A percentile compares a stretch with the other conserved stretches of the same genome.
These are phyloP conservation scores for Ganoderma resinaceum DNA, from an alignment of 1,284 basidiomycete genomes.

Conservation along the genomic window DNA sequence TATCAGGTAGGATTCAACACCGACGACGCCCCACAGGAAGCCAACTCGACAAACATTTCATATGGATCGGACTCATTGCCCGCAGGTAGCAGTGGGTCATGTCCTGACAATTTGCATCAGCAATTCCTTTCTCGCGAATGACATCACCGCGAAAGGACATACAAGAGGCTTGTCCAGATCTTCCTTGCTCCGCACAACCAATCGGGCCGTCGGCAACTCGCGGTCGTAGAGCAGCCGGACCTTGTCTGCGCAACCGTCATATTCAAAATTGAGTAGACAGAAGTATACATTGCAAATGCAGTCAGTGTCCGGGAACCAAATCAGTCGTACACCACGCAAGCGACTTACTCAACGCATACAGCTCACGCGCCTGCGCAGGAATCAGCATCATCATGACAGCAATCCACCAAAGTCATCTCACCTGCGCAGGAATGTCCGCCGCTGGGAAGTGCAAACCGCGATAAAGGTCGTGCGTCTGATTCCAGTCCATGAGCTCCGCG, in stretches of 20 bases:
- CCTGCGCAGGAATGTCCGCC: slow-evolving; percentile 64
- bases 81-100: slow-evolving; percentile 91
- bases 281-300: background rate
- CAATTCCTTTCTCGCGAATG: background rate
- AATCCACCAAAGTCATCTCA: slow-evolving; percentile 32
- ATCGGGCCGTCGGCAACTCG: slow-evolving; percentile 77
- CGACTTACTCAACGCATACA: slow-evolving; percentile 41
- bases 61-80: slow-evolving; percentile 91
- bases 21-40: background rate
- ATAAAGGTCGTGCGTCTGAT: slow-evolving; percentile 81
- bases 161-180: slow-evolving; percentile 80
- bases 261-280: background rate
- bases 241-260: slow-evolving; percentile 64
- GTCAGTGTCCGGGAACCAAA: background rate
- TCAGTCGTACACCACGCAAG: background rate
- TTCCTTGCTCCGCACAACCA: slow-evolving; percentile 71
- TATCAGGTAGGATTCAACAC: slow-evolving; percentile 35
- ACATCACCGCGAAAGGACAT: slow-evolving; percentile 42
- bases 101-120: slow-evolving; percentile 50
- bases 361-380: slow-evolving; percentile 34
- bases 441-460: slow-evolving; percentile 77
- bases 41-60: slow-evolving; percentile 67
- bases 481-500: slow-evolving; percentile 87
- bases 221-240: slow-evolving; percentile 86
- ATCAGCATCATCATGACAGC: slow-evolving; percentile 2